Evolutionary conservation across 208 protist genomes (phyloP).

Genomic region (Herpetomonas samuelpessoai): DNA sequence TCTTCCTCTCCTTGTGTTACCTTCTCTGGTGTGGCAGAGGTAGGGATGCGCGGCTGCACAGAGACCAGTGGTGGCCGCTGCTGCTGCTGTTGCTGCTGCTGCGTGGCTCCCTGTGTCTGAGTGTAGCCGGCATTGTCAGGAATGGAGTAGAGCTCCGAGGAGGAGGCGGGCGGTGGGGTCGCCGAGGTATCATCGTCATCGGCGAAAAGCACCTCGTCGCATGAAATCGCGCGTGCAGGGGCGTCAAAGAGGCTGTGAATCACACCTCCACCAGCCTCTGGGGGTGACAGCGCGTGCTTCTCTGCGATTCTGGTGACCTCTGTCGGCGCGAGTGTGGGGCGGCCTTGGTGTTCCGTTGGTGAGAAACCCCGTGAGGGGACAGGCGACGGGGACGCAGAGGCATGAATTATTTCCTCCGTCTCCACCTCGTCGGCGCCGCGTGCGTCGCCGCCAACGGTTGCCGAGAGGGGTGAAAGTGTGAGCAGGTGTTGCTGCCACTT

Average conservation of each 20-base stretch:
- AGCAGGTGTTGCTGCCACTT: slow-evolving; percentile 19
- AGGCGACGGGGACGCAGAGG: no score
- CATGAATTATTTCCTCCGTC: no score
- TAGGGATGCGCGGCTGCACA: no score
- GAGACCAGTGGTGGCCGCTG: no score
- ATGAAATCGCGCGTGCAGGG: slow-evolving; percentile 8
- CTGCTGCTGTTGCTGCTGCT: slow-evolving; percentile 3
- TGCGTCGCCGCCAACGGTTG: no score
- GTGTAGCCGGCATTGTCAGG: not conserved
- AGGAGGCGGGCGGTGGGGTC: not conserved
- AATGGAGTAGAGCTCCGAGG: not conserved
- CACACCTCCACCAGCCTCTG: not conserved
- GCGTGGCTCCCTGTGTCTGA: not conserved
- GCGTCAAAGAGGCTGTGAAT: slow-evolving; percentile 13
- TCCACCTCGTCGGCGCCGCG: no score
- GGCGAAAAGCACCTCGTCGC: not conserved
- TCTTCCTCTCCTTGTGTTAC: no score
- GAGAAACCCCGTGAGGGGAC: no score
- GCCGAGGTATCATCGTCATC: not conserved
- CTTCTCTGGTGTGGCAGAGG: no score
- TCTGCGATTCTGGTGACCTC: no score
- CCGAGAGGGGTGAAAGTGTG: not conserved
- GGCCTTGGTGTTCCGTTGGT: no score
- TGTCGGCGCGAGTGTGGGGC: no score
- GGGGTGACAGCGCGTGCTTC: not conserved